Conservation (phyloP, 2,329 filamentous ascomycete genomes). For the Calonectria leucothoes region DNA sequence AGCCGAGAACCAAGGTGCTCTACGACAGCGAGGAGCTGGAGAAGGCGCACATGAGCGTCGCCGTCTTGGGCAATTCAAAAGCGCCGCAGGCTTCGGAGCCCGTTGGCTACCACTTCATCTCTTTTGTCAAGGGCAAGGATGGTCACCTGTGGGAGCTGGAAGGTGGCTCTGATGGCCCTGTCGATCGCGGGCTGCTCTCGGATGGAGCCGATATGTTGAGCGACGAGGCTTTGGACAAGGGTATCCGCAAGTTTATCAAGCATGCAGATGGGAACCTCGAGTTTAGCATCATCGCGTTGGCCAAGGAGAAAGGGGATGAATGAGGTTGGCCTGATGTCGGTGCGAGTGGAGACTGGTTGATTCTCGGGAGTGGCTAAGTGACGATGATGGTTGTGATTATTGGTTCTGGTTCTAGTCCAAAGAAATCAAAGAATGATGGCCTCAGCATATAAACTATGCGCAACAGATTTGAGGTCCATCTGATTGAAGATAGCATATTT, state of each 20-base stretch:
- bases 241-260: constrained; percentile 50
- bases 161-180: constrained; percentile 77
- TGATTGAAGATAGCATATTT: too few relatives aligned
- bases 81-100: constrained; percentile 71
- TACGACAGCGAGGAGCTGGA: constrained; percentile 79
- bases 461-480: too few relatives aligned
- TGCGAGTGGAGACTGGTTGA: too few relatives aligned
- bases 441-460: too few relatives aligned
- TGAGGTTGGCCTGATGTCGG: too few relatives aligned
- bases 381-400: too few relatives aligned
- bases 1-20: constrained; percentile 56
- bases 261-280: neutral
- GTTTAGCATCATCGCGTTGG: neutral
- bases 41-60: constrained; percentile 78
- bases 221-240: constrained; percentile 43
- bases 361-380: too few relatives aligned
- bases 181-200: constrained; percentile 75
- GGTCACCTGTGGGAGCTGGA: constrained; percentile 83
- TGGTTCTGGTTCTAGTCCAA: too few relatives aligned
- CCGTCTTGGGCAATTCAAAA: constrained; percentile 73
- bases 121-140: constrained; percentile 77
- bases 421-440: too few relatives aligned
- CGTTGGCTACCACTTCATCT: constrained; percentile 82
- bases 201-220: constrained; percentile 59
- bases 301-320: neutral